Conservation (phyloP, 2,329 filamentous ascomycete species). For the Beauveria sp. region DNA sequence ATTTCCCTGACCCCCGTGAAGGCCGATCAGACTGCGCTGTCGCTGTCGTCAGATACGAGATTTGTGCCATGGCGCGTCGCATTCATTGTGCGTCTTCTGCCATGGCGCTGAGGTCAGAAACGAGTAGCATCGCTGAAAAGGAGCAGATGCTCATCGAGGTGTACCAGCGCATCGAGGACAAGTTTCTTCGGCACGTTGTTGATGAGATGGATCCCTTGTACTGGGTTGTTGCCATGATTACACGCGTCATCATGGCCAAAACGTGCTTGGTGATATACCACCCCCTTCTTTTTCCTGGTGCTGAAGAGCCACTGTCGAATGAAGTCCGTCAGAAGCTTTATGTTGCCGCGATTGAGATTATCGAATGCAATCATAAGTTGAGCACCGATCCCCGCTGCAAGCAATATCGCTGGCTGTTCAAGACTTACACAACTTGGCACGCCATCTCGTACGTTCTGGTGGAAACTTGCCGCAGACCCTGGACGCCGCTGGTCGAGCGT, state of each 20-base stretch:
- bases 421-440: conserved; percentile 45
- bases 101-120: conserved; percentile 22
- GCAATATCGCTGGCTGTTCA: conserved; percentile 42
- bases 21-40: conserved; percentile 47
- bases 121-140: conserved; percentile 26
- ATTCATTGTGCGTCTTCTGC: conserved; percentile 27
- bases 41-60: conserved; percentile 42
- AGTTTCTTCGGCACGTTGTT: conserved; percentile 45
- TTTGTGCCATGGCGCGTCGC: conserved; percentile 33
- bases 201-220: conserved; percentile 46
- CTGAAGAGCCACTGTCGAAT: conserved; percentile 46
- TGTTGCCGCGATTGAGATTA: conserved; percentile 63
- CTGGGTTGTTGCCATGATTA: conserved; percentile 61
- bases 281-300: conserved; percentile 56
- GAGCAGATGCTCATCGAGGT: conserved; percentile 43
- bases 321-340: conserved; percentile 63
- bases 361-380: conserved; percentile 60
- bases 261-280: conserved; percentile 73
- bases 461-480: conserved; percentile 38
- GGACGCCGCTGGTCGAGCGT: conserved; percentile 42
- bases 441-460: conserved; percentile 42
- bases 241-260: conserved; percentile 67
- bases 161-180: conserved; percentile 45
- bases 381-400: conserved; percentile 47
- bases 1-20: conserved; percentile 37